These are phyloP conservation scores for Xylariaceae sp. DNA, from an alignment of 2,329 filamentous ascomycete species.

Conservation along the genomic window DNA sequence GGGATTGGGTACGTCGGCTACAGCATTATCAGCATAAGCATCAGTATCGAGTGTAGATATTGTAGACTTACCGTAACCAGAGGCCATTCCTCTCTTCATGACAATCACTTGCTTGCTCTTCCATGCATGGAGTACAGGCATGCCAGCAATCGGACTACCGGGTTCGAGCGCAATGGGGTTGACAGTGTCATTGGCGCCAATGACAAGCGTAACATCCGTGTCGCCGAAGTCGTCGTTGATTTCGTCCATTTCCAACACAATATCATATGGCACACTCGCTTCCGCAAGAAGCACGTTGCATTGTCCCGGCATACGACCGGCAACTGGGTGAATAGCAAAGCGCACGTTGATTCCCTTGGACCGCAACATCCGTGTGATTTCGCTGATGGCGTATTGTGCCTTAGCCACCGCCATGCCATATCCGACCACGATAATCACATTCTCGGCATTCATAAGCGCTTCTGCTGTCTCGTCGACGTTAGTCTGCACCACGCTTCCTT, in stretches of 20 bases:
- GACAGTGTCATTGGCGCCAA: conserved; percentile 88
- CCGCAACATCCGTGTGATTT: conserved; percentile 71
- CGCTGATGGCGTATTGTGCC: conserved; percentile 83
- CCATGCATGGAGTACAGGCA: conserved; percentile 90
- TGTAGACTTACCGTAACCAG: conserved; percentile 64
- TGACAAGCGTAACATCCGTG: conserved; percentile 81
- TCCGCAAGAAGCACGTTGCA: conserved; percentile 89
- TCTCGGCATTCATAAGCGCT: conserved; percentile 68
- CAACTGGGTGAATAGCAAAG: conserved; percentile 86
- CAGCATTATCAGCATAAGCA: conserved; percentile 4
- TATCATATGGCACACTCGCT: conserved; percentile 83
- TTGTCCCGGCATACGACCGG: conserved; percentile 87
- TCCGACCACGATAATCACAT: conserved; percentile 82
- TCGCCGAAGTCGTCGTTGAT: conserved; percentile 89
- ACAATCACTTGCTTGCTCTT: conserved; percentile 90
- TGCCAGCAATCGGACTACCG: conserved; percentile 79
- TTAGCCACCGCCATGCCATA: conserved; percentile 95
- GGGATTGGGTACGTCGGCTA: conserved; percentile 83
- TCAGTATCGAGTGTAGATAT: background rate
- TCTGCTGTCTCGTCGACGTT: conserved; percentile 78
- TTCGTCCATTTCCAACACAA: conserved; percentile 92
- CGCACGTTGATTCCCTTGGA: conserved; percentile 72
- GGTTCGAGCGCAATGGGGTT: conserved; percentile 85
- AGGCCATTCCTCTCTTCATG: conserved; percentile 88
- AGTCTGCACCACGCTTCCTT: conserved; percentile 73